These are phyloP conservation scores for Cutaneotrichosporon daszewskae DNA, from an alignment of 1,284 basidiomycete species.

Conservation along the genomic window DNA sequence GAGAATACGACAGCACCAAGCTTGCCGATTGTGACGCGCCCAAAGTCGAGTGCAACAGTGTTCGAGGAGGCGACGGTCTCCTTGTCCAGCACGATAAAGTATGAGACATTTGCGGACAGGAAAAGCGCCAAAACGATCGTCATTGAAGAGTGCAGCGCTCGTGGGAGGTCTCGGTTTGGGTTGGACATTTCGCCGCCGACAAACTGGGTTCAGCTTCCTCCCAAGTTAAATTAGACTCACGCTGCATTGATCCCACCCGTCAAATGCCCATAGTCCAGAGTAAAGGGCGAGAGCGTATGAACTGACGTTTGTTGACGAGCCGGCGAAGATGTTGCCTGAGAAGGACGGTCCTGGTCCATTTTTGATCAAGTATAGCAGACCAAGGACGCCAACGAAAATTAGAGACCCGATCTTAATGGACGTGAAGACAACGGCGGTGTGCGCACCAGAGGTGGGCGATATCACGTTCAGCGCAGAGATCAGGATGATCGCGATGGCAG, in stretches of 20 bases:
- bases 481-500: slow-evolving; percentile 62
- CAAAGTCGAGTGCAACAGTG: slow-evolving; percentile 93
- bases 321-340: slow-evolving; percentile 58
- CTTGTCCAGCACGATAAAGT: slow-evolving; percentile 88
- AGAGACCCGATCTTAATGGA: slow-evolving; percentile 60
- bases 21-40: slow-evolving; percentile 74
- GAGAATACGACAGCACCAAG: slow-evolving; percentile 83
- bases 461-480: slow-evolving; percentile 73
- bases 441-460: slow-evolving; percentile 70
- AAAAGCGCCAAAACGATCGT: slow-evolving; percentile 61
- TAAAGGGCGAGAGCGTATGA: slow-evolving; percentile 89
- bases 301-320: slow-evolving; percentile 70
- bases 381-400: slow-evolving; percentile 48
- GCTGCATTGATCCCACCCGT: slow-evolving; percentile 64
- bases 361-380: slow-evolving; percentile 40
- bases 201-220: slow-evolving; percentile 53
- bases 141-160: slow-evolving; percentile 85
- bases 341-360: slow-evolving; percentile 40
- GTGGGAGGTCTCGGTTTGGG: slow-evolving; percentile 78
- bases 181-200: slow-evolving; percentile 87
- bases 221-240: slow-evolving; percentile 32
- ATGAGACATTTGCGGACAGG: slow-evolving; percentile 76
- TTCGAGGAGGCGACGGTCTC: slow-evolving; percentile 57
- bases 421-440: slow-evolving; percentile 79
- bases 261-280: slow-evolving; percentile 91